Evolutionary conservation across 108 stramenopile genomes (phyloP).

Genomic region (Nitzschia sp.): DNA sequence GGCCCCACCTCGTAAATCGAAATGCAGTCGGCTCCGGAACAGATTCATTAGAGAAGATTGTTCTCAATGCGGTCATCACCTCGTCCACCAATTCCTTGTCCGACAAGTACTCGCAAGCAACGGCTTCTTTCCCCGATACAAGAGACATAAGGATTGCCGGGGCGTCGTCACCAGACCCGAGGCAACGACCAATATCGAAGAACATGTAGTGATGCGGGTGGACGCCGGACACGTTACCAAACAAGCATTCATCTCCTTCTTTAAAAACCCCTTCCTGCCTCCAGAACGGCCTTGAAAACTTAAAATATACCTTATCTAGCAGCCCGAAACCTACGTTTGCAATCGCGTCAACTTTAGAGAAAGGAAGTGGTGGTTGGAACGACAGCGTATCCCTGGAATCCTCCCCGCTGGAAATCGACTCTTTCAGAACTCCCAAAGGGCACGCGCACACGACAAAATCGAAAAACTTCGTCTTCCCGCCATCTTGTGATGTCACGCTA

Average conservation of each 20-base stretch:
- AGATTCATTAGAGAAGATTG: slow-evolving; percentile 31
- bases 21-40: slow-evolving; percentile 45
- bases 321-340: slow-evolving; percentile 72
- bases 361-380: slow-evolving; percentile 74
- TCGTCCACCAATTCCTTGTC: slow-evolving; percentile 43
- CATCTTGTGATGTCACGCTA: slow-evolving; percentile 45
- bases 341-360: slow-evolving; percentile 71
- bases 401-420: slow-evolving; percentile 15
- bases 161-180: slow-evolving; percentile 24
- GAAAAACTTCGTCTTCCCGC: slow-evolving; percentile 33
- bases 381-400: slow-evolving; percentile 11
- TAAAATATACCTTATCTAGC: slow-evolving; percentile 68
- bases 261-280: slow-evolving; percentile 29
- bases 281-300: slow-evolving; percentile 58
- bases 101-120: slow-evolving; percentile 37
- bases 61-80: slow-evolving; percentile 42
- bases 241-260: slow-evolving; percentile 29
- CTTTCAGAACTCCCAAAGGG: slow-evolving; percentile 86
- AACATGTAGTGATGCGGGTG: slow-evolving; percentile 75
- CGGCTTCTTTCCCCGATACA: slow-evolving; percentile 62
- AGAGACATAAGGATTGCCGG: slow-evolving; percentile 61
- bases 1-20: slow-evolving; percentile 54
- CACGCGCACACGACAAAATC: slow-evolving; percentile 73
- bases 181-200: slow-evolving; percentile 50
- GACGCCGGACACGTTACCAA: slow-evolving; percentile 59